Evolutionary conservation across 1,139 yeast species (phyloP), one percentile per base, ranked within the genome.

Genomic region (Lodderomyces parapsilosis): DNA sequence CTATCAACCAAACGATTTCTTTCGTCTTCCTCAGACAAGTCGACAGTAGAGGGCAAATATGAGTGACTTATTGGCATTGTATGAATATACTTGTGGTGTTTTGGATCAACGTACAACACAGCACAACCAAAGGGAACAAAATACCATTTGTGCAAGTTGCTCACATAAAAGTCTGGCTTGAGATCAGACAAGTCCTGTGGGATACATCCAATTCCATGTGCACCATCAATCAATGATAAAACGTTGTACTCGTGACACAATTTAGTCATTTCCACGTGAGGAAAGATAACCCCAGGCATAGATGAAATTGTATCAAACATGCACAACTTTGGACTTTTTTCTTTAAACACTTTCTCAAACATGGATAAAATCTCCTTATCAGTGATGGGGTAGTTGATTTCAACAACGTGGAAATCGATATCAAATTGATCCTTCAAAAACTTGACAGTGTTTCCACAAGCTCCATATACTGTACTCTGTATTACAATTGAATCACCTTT

Each of bases 91-190:
- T 59, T 55, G 45, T 81, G 88, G 54, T 74, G 77, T 44, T 68
- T 63, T 3, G 71, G 68, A 48, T 76, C 74, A 7, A 80, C 86
- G 53, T 84, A 84, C 40, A 86, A 58, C 17, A 81, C 65, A 0
- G 87, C 84, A 50, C 77, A 72, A 1, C 82, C 79, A 40, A 80
- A 66, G 2, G 90, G 87, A 18, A 73, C 72, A 49, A 58, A 80
- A 38, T 71, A 65, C 91, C 91, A 85, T 56, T 86, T 86, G 67
- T 86, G 91, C 27, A 83, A 63, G 54, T 84, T 85, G 33, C 85
- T 65, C 13, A 77, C 72, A 53, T 72, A 77, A 56, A 81, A 84
- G 54, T 83, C 90, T 0, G 91, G 88, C 41, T 69, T 56, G 17
- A 78, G 61, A 1, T 57, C 54, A 0, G 56, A 53, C 41, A 83